These are phyloP conservation scores for Sugiyamaella japonica DNA, from an alignment of 1,139 yeast species.

Conservation along the genomic window DNA sequence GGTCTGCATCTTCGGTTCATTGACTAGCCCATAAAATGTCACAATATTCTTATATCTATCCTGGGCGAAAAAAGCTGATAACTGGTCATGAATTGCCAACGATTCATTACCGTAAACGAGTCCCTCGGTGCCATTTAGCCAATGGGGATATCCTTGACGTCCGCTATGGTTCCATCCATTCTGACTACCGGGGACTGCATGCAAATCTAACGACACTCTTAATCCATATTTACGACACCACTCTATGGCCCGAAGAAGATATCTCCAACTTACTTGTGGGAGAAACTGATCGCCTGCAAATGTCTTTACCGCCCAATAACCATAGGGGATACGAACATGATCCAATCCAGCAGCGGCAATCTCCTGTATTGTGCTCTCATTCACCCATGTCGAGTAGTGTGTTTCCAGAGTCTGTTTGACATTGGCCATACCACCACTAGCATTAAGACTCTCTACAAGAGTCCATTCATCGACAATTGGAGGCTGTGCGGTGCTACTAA, in stretches of 20 bases:
- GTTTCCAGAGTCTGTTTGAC: slow-evolving; percentile 44
- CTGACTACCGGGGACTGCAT: slow-evolving; percentile 91
- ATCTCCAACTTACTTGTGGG: slow-evolving; percentile 66
- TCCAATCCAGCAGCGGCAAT: slow-evolving; percentile 74
- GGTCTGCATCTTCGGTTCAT: slow-evolving; percentile 44
- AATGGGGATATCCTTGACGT: slow-evolving; percentile 59
- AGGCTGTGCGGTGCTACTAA: slow-evolving; percentile 44
- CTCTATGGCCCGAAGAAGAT: slow-evolving; percentile 67
- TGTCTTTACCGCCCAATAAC: slow-evolving; percentile 83
- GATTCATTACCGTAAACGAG: slow-evolving; percentile 36
- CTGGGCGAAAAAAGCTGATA: slow-evolving; percentile 64
- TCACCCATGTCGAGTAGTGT: slow-evolving; percentile 77
- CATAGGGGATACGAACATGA: slow-evolving; percentile 83
- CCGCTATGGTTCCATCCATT: slow-evolving; percentile 94
- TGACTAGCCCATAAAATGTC: slow-evolving; percentile 75
- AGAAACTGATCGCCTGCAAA: slow-evolving; percentile 73
- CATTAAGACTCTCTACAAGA: slow-evolving; percentile 47
- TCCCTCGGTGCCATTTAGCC: slow-evolving; percentile 52
- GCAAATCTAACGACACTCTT: slow-evolving; percentile 82
- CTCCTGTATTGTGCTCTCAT: slow-evolving; percentile 64
- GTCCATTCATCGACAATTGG: slow-evolving; percentile 41
- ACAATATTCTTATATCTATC: slow-evolving; percentile 65
- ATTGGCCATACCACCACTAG: slow-evolving; percentile 50
- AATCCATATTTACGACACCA: slow-evolving; percentile 69
- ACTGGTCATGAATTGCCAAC: slow-evolving; percentile 44